Evolutionary conservation across 352 stramenopile genomes (phyloP).

Genomic region (Phytophthora aleatoria): DNA sequence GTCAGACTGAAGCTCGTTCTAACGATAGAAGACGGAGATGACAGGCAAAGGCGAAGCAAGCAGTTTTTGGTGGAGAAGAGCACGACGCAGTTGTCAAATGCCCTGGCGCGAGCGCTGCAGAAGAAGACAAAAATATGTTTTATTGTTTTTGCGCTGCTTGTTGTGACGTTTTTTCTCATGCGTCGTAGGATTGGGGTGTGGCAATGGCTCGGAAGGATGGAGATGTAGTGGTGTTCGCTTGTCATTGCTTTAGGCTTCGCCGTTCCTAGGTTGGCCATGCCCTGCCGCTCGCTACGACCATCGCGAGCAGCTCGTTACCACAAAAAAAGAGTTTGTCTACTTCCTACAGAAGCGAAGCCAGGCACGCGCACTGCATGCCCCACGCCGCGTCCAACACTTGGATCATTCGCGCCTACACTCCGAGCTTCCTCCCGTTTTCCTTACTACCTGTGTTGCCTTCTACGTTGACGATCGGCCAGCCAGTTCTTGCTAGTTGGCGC

Average conservation of each 20-base stretch:
- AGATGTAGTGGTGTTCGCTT: constrained; percentile 29
- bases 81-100: background rate
- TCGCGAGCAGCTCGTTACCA: constrained; percentile 33
- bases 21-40: constrained; percentile 21
- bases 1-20: constrained; percentile 11
- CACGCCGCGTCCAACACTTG: constrained; percentile 46
- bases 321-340: constrained; percentile 40
- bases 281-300: constrained; percentile 27
- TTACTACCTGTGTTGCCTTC: constrained; percentile 26
- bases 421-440: constrained; percentile 28
- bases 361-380: constrained; percentile 36
- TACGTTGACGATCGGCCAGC: background rate
- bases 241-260: constrained; percentile 41
- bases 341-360: constrained; percentile 37
- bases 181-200: constrained; percentile 17
- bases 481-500: constrained; percentile 57
- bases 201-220: constrained; percentile 26
- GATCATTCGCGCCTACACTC: constrained; percentile 40
- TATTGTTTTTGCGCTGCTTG: constrained; percentile 39
- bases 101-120: constrained; percentile 6
- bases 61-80: constrained; percentile 22
- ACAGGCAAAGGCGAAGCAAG: constrained; percentile 5
- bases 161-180: constrained; percentile 12
- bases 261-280: constrained; percentile 39
- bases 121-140: constrained; percentile 39